Percentiles rank a stretch among this genome's conserved stretches.
Evolutionary conservation across 2,329 filamentous ascomycete genomes (phyloP).

Genomic region (Pseudonectria buxi): DNA sequence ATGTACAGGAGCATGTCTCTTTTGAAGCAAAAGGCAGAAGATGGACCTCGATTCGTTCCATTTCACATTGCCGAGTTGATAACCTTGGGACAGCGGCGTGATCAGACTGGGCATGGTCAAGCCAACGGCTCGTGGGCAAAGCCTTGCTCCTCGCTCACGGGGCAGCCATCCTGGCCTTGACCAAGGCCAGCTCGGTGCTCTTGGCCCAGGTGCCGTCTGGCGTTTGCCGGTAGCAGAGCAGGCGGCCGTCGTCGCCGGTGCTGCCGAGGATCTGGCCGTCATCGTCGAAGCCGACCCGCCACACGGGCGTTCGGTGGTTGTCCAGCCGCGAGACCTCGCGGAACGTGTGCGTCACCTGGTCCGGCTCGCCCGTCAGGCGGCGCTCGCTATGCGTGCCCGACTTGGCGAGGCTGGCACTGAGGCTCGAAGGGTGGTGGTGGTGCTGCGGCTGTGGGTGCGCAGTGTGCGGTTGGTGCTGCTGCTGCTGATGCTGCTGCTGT

Average conservation of each 20-base stretch:
- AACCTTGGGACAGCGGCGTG: no score
- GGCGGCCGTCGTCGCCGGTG: conserved; percentile 67
- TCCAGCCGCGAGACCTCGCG: conserved; percentile 61
- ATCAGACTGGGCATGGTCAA: no score
- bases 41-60: no score
- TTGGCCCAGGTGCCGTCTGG: conserved; percentile 53
- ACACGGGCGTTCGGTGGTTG: conserved; percentile 63
- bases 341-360: conserved; percentile 57
- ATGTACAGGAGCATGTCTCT: no score
- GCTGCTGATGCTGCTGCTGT: conserved; percentile 17
- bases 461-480: conserved; percentile 10
- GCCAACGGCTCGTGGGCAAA: no score
- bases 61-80: no score
- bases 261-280: conserved; percentile 67
- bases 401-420: conserved; percentile 48
- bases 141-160: conserved; percentile 26
- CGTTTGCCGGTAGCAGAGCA: conserved; percentile 55
- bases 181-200: conserved; percentile 53
- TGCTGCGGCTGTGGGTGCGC: conserved; percentile 12
- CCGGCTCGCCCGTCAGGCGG: conserved; percentile 51
- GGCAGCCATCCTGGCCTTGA: conserved; percentile 47
- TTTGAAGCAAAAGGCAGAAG: no score
- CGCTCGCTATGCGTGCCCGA: conserved; percentile 40
- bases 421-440: conserved; percentile 36
- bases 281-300: conserved; percentile 65